These are phyloP conservation scores for Fusarium longipes DNA, from an alignment of 2,329 filamentous ascomycete species.

Conservation along the genomic window DNA sequence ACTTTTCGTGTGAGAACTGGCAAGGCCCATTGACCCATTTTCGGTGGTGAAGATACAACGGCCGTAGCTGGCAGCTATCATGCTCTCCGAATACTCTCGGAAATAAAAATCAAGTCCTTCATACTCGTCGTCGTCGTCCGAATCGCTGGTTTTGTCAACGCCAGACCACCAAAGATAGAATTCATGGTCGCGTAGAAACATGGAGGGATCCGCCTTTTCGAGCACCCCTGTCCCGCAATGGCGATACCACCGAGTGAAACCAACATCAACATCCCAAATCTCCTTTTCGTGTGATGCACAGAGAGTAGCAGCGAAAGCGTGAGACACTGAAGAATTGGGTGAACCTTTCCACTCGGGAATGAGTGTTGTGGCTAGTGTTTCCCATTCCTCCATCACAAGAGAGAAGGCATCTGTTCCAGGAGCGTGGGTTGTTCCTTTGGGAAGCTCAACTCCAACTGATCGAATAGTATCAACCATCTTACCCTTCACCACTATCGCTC, in stretches of 20 bases:
- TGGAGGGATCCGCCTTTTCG: background rate
- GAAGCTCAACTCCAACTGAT: background rate
- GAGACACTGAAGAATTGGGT: background rate
- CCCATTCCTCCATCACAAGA: constrained; percentile 3
- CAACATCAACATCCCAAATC: fast-evolving
- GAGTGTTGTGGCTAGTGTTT: background rate
- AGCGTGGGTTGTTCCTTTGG: fast-evolving
- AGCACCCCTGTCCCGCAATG: constrained; percentile 13
- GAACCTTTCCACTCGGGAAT: background rate
- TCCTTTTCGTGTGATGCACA: background rate
- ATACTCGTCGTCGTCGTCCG: fast-evolving
- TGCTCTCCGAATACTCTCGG: fast-evolving
- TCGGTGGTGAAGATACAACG: constrained; percentile 16
- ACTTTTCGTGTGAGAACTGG: background rate
- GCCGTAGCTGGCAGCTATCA: constrained; percentile 7
- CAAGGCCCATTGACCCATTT: constrained; percentile 12
- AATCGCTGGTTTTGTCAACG: fast-evolving
- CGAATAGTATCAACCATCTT: constrained; percentile 11
- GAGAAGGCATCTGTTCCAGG: background rate
- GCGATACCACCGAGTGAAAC: constrained; percentile 19
- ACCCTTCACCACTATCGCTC: background rate
- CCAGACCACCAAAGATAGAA: constrained; percentile 20
- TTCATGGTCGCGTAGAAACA: constrained; percentile 14
- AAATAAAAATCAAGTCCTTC: background rate
- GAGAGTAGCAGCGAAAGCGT: constrained; percentile 3